Base-by-base conservation (phyloP, 495 filamentous ascomycete species). In the Podospora pseudopauciseta region DNA sequence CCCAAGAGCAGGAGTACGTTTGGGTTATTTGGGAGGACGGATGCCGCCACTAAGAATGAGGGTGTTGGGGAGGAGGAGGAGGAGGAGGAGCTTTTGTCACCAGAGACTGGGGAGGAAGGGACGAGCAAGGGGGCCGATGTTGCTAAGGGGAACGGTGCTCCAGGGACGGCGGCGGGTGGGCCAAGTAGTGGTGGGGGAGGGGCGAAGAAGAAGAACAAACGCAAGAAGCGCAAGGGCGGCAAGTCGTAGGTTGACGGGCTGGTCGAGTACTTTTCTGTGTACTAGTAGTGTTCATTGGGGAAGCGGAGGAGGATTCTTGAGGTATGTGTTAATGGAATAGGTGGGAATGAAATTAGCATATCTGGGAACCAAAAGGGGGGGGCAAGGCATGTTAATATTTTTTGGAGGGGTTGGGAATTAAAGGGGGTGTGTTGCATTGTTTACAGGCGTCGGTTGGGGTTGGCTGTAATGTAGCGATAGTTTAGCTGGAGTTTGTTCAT, bases 211-310 rank as follows among this genome's bases (percentile, higher is more conserved):
- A 80, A 78, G 56, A 78, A 71, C 30, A 70, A 74, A 62, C 75
- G 78, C 70, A 83, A 80, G 74, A 82, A 78, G 75, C 72, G 81
- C 66, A 81, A 75, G 69, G 79, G 76, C 60, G 75, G 73, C 73
- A 81, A 74, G 64, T 80, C 76, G 18, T 79, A 79, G 77, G 69
- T 70, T 44, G 71, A 68, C 34, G 65, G 44, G 67, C 69, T 74
- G 72, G 60, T 68, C 39, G 70, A 73, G 70, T 68, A 58, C 55
- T 58, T 58, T 58, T 56, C 53, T n/a, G 39, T 70, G 67, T 70
- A 73, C 39, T 13, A 49, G 13, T 49, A 49, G 39, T 32, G 4
- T 32, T 23, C 34, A 39, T 4, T 11, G 34, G 34, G 34, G 39
- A 11, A 16, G 7, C 11, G 39, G 39, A 32, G 30, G 30, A 32